Base-by-base conservation (phyloP, 2,329 filamentous ascomycete species). In the Venturia carpophila region DNA sequence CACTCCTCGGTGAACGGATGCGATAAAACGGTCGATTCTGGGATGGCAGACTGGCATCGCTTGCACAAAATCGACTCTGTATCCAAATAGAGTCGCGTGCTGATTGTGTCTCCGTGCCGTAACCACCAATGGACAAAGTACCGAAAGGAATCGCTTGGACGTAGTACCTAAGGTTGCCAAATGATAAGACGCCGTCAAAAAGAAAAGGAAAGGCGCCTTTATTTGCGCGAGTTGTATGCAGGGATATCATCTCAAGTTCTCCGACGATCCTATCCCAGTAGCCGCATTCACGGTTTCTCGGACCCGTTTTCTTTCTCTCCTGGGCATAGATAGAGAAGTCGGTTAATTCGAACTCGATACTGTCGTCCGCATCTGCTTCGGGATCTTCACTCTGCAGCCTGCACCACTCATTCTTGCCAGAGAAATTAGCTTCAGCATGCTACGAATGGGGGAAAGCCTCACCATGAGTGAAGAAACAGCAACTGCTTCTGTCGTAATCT, bases 11-110 rank as follows among this genome's bases (percentile, higher is more conserved):
- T 0, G 66, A 68, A 1, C 70, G 70, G 0, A 95, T 73, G 11
- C 79, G 79, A 71, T 92, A 94, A 78, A 87, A 93, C 19, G 30
- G 27, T 6, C 21, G 24, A n/a, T 37, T 34, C 30, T 34, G 30
- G 30, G 30, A 34, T 34, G 30, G 30, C 30, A 34, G 3, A 6
- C 17, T 34, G 90, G 73, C 24, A 15, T 19, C 9, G 30, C 37
- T 17, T 6, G 17, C 24, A 34, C 42, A 13, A 79, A 72, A 17
- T 72, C 67, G 19, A 71, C 7, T 78, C 70, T 0, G 77, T 71
- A 1, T 80, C 71, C 0, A 83, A 84, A 71, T 92, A 91, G 37
- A 86, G 85, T 1, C 85, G 19, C 15, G 4, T 88, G 13, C 43
- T 13, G 61, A 37, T n/a, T 63, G 24, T 21, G 24, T 52, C 42